Conservation (phyloP, 1,284 basidiomycete species). For the Afroboletus lepidellus region DNA sequence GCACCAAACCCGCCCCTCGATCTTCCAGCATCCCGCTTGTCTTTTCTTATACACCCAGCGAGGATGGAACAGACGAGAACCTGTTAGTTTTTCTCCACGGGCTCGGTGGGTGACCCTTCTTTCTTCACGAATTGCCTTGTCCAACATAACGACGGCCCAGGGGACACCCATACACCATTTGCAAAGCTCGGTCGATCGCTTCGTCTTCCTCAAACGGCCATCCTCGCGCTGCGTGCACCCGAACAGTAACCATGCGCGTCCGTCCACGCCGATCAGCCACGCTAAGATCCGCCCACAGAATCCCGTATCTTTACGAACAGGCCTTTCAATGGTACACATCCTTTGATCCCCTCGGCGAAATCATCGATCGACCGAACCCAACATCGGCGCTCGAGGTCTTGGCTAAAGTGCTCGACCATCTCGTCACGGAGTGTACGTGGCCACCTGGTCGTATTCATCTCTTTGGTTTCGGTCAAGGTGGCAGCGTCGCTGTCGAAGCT, state of each 20-base stretch:
- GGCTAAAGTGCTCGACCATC: constrained; percentile 51
- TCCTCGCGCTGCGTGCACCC: constrained; percentile 77
- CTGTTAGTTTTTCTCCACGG: constrained; percentile 85
- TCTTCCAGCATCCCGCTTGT: constrained; percentile 47
- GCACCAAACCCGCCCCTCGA: constrained; percentile 53
- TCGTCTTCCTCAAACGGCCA: constrained; percentile 85
- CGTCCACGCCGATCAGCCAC: constrained; percentile 6
- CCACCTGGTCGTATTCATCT: constrained; percentile 67
- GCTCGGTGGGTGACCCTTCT: constrained; percentile 55
- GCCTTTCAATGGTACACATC: constrained; percentile 88
- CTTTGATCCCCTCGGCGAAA: constrained; percentile 77
- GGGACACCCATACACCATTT: constrained; percentile 82
- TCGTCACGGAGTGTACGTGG: constrained; percentile 67
- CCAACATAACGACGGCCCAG: constrained; percentile 39
- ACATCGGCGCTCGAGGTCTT: constrained; percentile 62
- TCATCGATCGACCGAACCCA: constrained; percentile 70
- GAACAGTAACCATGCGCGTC: constrained; percentile 40
- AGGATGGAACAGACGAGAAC: constrained; percentile 85
- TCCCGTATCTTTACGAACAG: constrained; percentile 79
- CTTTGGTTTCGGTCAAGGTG: constrained; percentile 91
- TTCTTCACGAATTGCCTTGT: background rate
- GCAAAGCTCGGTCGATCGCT: constrained; percentile 68
- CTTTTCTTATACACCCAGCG: constrained; percentile 65
- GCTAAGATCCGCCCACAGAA: constrained; percentile 39
- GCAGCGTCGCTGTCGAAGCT: constrained; percentile 76